Evolutionary conservation across 305 asterid genomes (phyloP).

Genomic region (Fraxinus greggii): DNA sequence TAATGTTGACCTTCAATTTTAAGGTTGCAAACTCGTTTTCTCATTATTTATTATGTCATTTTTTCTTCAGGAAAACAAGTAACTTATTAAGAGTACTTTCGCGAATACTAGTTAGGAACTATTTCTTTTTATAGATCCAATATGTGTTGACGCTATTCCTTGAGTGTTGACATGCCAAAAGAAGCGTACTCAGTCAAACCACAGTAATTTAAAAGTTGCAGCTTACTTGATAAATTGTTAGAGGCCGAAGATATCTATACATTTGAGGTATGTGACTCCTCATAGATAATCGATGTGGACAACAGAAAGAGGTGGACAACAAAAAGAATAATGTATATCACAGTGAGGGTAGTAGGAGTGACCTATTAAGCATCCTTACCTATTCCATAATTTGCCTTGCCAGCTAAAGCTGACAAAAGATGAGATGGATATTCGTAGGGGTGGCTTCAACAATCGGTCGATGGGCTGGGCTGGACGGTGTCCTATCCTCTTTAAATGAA

Average conservation of each 20-base stretch:
- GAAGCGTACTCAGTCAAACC: neutral
- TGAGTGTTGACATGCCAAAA: constrained; percentile 6
- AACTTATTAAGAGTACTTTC: neutral
- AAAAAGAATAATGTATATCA: constrained; percentile 2
- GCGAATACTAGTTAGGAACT: neutral
- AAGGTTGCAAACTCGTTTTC: constrained; percentile 15
- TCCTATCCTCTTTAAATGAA: neutral
- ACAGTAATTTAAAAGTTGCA: neutral
- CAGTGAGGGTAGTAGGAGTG: constrained; percentile 7
- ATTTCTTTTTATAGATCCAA: neutral
- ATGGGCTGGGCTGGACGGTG: neutral
- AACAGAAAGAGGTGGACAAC: neutral
- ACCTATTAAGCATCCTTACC: neutral
- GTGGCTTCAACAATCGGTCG: neutral
- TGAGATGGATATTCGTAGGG: neutral
- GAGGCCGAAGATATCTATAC: neutral
- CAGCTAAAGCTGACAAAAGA: neutral
- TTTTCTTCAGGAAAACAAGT: constrained; percentile 4
- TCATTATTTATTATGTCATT: neutral
- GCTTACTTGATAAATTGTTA: neutral
- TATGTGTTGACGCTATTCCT: constrained; percentile 3
- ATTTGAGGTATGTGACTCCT: neutral
- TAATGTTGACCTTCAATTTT: constrained; percentile 14
- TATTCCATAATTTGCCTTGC: neutral
- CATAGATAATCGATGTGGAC: neutral